Conservation (phyloP, 805 yeast species). For the Ogataea methylovora region DNA sequence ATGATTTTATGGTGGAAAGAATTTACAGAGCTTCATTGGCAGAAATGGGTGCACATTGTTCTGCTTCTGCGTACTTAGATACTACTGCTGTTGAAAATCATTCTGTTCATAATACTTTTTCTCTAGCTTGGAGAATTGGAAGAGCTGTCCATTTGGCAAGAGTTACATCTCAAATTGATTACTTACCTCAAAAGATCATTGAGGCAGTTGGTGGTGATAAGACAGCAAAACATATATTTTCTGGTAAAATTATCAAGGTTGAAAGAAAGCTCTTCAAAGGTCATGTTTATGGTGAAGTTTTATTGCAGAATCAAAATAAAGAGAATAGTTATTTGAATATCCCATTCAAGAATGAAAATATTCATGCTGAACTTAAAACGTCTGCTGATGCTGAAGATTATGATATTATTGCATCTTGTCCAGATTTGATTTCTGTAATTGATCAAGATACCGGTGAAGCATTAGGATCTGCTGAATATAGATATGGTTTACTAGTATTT, state of each 20-base stretch:
- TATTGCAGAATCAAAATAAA: constrained; percentile 4
- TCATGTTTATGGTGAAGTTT: constrained; percentile 32
- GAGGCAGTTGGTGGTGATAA: constrained; percentile 26
- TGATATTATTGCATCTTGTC: constrained; percentile 26
- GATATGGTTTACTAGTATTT: constrained; percentile 32
- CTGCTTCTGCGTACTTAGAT: too few relatives aligned
- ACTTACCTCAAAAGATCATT: constrained; percentile 26
- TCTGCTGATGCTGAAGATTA: constrained; percentile 10
- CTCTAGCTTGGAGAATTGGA: constrained; percentile 42
- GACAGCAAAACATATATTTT: constrained; percentile 24
- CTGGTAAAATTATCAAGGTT: constrained; percentile 32
- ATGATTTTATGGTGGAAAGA: constrained; percentile 57
- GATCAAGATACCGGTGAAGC: constrained; percentile 33
- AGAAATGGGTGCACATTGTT: constrained; percentile 34
- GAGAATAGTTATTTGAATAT: constrained; percentile 15
- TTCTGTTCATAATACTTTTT: constrained; percentile 16
- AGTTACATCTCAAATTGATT: constrained; percentile 27
- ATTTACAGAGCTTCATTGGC: constrained; percentile 33
- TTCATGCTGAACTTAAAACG: too few relatives aligned
- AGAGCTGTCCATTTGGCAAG: constrained; percentile 33
- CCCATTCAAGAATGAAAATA: constrained; percentile 38
- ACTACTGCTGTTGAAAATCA: constrained; percentile 29
- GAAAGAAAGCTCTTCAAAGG: constrained; percentile 30
- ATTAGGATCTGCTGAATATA: constrained; percentile 33
- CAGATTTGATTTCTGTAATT: constrained; percentile 30